A percentile compares a stretch with the other conserved stretches of the same genome.
phyloP scores from a whole-genome alignment of 441 rosid genomes.

The Omphalea diandra region DNA sequence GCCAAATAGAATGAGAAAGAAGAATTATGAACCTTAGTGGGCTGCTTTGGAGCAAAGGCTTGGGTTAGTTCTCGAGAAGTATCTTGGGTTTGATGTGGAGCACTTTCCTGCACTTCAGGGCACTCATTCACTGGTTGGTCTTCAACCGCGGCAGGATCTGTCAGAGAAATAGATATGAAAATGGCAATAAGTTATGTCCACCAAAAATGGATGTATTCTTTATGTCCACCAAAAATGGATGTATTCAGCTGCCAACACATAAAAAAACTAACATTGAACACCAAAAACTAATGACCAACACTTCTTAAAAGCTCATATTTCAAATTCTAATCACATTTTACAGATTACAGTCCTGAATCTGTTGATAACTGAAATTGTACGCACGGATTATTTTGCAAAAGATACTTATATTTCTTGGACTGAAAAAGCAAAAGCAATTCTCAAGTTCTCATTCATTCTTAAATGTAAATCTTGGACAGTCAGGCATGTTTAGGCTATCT shows the following conservation, averaged over 20 bases:
- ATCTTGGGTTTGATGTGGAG: slow-evolving; percentile 2
- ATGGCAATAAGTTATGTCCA: background rate
- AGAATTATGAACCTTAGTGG: background rate
- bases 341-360: background rate
- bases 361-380: background rate
- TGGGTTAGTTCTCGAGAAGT: too few relatives aligned
- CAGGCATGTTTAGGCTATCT: background rate
- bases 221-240: too few relatives aligned
- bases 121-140: background rate
- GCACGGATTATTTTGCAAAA: background rate
- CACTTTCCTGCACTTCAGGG: background rate
- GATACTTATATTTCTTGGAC: background rate
- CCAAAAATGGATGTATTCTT: background rate
- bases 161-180: background rate
- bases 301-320: background rate
- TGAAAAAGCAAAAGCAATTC: too few relatives aligned
- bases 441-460: background rate
- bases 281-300: background rate
- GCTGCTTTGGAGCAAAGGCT: background rate
- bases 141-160: slow-evolving; percentile 10
- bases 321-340: background rate
- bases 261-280: background rate
- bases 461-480: background rate
- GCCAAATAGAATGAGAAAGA: background rate
- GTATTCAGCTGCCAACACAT: background rate